Percentiles rank a stretch among this genome's conserved stretches.
Evolutionary conservation across 345 rosid genomes (phyloP).

Genomic region (Eucalyptus pauciflora): DNA sequence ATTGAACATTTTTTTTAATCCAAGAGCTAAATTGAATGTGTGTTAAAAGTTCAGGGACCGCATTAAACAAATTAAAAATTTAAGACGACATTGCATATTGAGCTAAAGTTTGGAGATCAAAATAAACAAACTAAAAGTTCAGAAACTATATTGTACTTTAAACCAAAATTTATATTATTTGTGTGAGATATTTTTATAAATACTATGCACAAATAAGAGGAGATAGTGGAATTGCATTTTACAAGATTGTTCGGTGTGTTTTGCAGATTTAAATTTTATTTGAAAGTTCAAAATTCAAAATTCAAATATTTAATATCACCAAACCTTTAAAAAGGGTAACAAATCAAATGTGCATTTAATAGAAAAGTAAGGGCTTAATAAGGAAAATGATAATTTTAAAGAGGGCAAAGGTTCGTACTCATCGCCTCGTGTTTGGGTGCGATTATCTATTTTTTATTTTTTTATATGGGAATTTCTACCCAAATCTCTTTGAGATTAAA

Average conservation of each 20-base stretch:
- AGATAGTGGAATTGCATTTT: neutral
- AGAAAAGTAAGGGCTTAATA: neutral
- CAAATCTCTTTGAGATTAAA: neutral
- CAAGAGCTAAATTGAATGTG: neutral
- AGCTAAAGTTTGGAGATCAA: too few species aligned
- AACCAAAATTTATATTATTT: too few species aligned
- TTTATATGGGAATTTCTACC: neutral
- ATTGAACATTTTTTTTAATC: neutral
- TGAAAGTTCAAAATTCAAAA: neutral
- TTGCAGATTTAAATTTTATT: neutral
- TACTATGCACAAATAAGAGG: rapidly evolving
- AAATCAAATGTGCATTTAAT: neutral
- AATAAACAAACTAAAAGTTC: too few species aligned
- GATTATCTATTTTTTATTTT: neutral
- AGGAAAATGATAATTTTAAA: neutral
- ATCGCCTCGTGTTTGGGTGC: neutral
- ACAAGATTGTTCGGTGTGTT: neutral
- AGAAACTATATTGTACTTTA: too few species aligned
- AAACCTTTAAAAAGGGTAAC: neutral
- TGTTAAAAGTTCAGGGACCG: rapidly evolving
- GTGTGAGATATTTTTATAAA: neutral
- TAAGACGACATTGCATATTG: rapidly evolving
- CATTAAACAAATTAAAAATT: too few species aligned
- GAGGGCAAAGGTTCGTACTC: neutral
- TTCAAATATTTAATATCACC: neutral